A percentile compares a stretch with the other conserved stretches of the same genome.
Evolutionary conservation across 2,329 filamentous ascomycete genomes (phyloP).

Genomic region (Aureobasidium sp.): DNA sequence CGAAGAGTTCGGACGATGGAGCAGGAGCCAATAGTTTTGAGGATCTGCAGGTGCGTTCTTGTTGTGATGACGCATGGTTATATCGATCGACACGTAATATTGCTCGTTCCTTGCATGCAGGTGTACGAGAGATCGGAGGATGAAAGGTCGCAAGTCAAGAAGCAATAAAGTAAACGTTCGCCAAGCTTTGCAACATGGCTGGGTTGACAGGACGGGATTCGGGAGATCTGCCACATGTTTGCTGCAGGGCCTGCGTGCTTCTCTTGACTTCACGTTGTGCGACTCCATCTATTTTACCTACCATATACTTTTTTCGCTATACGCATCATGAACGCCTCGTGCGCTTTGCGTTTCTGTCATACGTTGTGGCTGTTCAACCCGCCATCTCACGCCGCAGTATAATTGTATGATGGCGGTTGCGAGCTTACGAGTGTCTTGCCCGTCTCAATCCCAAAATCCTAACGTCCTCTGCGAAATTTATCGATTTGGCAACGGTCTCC

Average conservation of each 20-base stretch:
- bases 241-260: constrained; percentile 7
- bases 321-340: not conserved
- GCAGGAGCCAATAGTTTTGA: constrained; percentile 12
- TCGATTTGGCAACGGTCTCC: constrained; percentile 17
- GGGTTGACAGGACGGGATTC: constrained; percentile 2
- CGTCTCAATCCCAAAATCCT: constrained; percentile 11
- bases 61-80: not conserved
- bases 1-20: not conserved
- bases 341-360: not conserved
- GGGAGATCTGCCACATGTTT: constrained; percentile 3
- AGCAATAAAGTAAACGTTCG: constrained; percentile 11
- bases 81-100: constrained; percentile 5
- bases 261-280: not conserved
- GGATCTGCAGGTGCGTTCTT: constrained; percentile 10
- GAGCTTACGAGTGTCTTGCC: not conserved
- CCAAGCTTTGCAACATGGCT: constrained; percentile 6
- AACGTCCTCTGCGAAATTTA: constrained; percentile 11
- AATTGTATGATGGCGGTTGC: not conserved
- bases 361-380: not conserved
- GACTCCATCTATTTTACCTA: not conserved
- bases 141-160: not conserved
- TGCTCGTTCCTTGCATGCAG: constrained; percentile 3
- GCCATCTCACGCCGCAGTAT: not conserved
- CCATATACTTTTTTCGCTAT: not conserved
- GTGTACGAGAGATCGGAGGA: constrained; percentile 1